Percentiles rank a stretch among this genome's conserved stretches.
phyloP scores from a whole-genome alignment of 148 eudicot genomes.

The Diospyros lotus region DNA sequence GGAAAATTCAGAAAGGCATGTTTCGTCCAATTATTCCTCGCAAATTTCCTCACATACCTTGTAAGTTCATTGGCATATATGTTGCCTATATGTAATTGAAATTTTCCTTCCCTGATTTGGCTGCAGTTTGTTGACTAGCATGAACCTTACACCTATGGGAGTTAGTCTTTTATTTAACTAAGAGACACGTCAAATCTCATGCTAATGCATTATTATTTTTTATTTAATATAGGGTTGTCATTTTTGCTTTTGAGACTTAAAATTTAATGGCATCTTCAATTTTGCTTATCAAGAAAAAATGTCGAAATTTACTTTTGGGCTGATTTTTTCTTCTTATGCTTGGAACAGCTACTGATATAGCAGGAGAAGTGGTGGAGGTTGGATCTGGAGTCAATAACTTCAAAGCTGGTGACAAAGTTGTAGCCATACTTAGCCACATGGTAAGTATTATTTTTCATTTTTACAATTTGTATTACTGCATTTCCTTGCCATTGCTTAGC shows the following conservation, averaged over 20 bases:
- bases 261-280: too few relatives aligned
- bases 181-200: background rate
- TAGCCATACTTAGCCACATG: constrained; percentile 30
- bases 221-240: background rate
- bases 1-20: constrained; percentile 63
- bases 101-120: background rate
- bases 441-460: constrained; percentile 30
- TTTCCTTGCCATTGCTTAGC: background rate
- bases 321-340: constrained; percentile 11
- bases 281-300: background rate
- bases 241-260: background rate
- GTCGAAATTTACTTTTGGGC: background rate
- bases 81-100: background rate
- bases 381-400: constrained; percentile 58
- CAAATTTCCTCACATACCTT: constrained; percentile 65
- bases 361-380: constrained; percentile 75
- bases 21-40: constrained; percentile 53
- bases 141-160: background rate
- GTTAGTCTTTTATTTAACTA: background rate
- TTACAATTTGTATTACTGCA: background rate
- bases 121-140: background rate
- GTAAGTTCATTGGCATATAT: constrained; percentile 26
- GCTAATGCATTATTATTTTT: background rate
- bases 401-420: constrained; percentile 73
- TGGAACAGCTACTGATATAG: constrained; percentile 59